Percentiles rank a stretch among this genome's conserved stretches.
Conservation (phyloP, 768 basidiomycete species). For the Auricularia auricula-judae region DNA sequence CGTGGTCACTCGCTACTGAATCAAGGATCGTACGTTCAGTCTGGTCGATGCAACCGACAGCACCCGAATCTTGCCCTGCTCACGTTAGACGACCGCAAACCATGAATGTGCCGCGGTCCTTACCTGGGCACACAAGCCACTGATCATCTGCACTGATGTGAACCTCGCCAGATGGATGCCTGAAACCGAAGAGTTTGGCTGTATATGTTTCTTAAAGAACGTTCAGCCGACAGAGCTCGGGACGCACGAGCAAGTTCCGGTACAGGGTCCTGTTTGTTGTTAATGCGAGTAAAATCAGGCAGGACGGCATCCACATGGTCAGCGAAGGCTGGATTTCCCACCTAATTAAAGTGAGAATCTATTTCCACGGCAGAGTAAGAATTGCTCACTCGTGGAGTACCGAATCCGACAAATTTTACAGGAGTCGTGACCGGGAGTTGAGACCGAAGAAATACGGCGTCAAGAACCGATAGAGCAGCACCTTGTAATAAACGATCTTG, state of each 20-base stretch:
- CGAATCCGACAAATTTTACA: conserved; percentile 23
- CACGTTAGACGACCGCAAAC: neutral
- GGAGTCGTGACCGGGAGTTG: conserved; percentile 21
- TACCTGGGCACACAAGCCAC: neutral
- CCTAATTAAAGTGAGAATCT: neutral
- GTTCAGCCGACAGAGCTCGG: neutral
- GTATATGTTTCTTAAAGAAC: accelerated
- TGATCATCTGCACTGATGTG: neutral
- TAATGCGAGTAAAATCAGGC: neutral
- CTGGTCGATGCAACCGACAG: neutral
- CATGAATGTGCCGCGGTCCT: neutral
- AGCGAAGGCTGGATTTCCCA: conserved; percentile 44
- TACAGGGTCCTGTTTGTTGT: neutral
- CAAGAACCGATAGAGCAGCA: conserved; percentile 27
- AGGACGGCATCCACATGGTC: conserved; percentile 28
- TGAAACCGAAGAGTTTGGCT: neutral
- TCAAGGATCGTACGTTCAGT: neutral
- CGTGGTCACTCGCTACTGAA: neutral
- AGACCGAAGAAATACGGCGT: conserved; percentile 29
- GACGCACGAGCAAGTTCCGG: neutral
- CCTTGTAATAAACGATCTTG: conserved; percentile 8
- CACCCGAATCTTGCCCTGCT: neutral
- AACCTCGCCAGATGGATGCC: neutral
- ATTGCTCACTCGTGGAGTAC: conserved; percentile 23
- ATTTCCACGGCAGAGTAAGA: neutral